Percentiles rank a stretch among this genome's conserved stretches.
Evolutionary conservation across 805 yeast genomes (phyloP).

Genomic region (Kurtzmaniella fragi): DNA sequence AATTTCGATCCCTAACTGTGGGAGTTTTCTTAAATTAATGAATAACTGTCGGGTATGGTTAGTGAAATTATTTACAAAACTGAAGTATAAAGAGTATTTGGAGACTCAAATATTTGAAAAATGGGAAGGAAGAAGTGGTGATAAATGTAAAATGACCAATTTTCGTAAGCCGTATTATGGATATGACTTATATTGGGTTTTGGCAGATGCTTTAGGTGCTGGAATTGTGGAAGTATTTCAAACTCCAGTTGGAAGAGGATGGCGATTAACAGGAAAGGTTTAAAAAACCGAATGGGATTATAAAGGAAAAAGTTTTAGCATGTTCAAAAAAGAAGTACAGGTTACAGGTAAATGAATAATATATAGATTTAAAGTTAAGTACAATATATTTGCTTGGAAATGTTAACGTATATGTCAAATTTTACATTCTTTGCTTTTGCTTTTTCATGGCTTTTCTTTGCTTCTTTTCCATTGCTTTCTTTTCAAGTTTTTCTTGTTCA

Average conservation of each 20-base stretch:
- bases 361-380: not conserved
- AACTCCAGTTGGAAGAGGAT: constrained; percentile 53
- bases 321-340: not conserved
- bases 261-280: constrained; percentile 50
- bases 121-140: constrained; percentile 37
- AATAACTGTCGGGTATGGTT: constrained; percentile 42
- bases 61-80: constrained; percentile 30
- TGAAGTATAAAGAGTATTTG: constrained; percentile 38
- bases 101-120: constrained; percentile 38
- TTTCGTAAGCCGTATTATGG: constrained; percentile 49
- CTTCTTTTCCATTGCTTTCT: constrained; percentile 76
- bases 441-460: constrained; percentile 67
- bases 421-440: constrained; percentile 43
- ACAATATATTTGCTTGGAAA: not conserved
- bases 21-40: constrained; percentile 41
- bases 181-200: constrained; percentile 42
- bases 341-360: not conserved
- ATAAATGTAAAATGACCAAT: constrained; percentile 29
- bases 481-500: constrained; percentile 73
- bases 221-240: constrained; percentile 49
- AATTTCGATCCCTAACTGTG: constrained; percentile 47
- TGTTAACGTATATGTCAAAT: not conserved
- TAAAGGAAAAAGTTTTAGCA: not conserved
- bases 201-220: constrained; percentile 48
- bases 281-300: constrained; percentile 8